Conservation (phyloP, 192 early-diverging fungal species). For the Spinellus fusiger region DNA sequence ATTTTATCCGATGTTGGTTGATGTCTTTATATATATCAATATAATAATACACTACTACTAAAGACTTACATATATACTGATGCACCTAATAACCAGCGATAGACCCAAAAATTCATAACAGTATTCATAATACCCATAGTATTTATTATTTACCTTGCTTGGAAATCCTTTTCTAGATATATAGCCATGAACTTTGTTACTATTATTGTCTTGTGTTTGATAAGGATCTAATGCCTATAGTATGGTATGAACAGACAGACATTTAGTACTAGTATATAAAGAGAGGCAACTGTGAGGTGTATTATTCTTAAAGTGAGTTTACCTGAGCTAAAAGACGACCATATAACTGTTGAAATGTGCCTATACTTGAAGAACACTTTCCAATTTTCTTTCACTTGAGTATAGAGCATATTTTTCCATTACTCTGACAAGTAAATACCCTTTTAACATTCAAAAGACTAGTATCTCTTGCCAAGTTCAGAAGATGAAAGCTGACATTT, state of each 20-base stretch:
- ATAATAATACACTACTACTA: background rate
- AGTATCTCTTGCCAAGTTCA: conserved; percentile 25
- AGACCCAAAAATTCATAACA: background rate
- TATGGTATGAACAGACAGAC: no score
- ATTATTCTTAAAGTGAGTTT: background rate
- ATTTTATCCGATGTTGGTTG: background rate
- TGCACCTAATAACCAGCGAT: conserved; percentile 29
- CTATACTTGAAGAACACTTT: background rate
- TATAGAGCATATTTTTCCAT: background rate
- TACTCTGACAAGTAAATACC: conserved; percentile 4
- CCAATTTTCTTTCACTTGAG: no score
- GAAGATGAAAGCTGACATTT: conserved; percentile 32
- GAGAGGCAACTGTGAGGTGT: background rate
- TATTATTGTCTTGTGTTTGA: no score
- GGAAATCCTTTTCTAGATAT: conserved; percentile 30
- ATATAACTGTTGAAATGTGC: conserved; percentile 43
- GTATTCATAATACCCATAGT: background rate
- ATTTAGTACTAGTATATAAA: background rate
- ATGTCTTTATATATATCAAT: background rate
- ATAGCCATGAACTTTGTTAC: conserved; percentile 37
- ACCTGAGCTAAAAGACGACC: conserved; percentile 43
- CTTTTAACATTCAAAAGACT: conserved; percentile 34
- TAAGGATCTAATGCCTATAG: no score
- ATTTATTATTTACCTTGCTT: conserved; percentile 29
- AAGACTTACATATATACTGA: conserved; percentile 48